These are phyloP conservation scores for Penicillium sp. DNA, from an alignment of 2,329 filamentous ascomycete genomes.

Conservation along the genomic window DNA sequence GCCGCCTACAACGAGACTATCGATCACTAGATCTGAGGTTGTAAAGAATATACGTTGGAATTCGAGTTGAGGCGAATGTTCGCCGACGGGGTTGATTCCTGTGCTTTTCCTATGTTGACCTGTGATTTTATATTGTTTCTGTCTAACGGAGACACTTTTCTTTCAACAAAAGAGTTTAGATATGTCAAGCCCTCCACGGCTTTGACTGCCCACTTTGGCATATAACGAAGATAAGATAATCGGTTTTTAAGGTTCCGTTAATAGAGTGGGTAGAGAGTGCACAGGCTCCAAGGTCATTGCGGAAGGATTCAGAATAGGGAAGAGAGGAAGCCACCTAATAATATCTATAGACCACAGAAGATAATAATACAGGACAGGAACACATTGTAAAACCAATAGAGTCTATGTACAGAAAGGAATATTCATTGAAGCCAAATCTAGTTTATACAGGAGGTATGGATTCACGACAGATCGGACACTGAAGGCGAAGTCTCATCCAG, in stretches of 20 bases:
- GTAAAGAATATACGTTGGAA: constrained; percentile 19
- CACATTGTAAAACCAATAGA: neutral
- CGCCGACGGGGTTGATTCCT: neutral
- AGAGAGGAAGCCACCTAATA: too few species aligned
- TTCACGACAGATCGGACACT: constrained; percentile 94
- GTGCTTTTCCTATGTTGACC: neutral
- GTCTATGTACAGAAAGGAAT: constrained; percentile 1
- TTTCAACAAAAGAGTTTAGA: constrained; percentile 25
- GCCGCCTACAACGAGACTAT: constrained; percentile 72
- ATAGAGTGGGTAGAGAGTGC: too few species aligned
- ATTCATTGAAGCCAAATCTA: constrained; percentile 5
- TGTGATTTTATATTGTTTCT: constrained; percentile 16
- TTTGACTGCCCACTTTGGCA: neutral
- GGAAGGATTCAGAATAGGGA: too few species aligned
- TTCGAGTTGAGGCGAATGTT: constrained; percentile 8
- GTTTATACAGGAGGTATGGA: constrained; percentile 74
- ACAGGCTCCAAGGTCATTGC: too few species aligned
- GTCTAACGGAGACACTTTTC: constrained; percentile 16
- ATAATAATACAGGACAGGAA: neutral
- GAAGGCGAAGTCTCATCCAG: constrained; percentile 90
- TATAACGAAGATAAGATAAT: neutral
- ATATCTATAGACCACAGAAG: too few species aligned
- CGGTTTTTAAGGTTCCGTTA: too few species aligned
- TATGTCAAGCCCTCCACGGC: constrained; percentile 17
- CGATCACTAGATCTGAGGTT: constrained; percentile 50